These are phyloP conservation scores for Epichloe uncinata DNA, from an alignment of 2,329 filamentous ascomycete species.

Conservation along the genomic window DNA sequence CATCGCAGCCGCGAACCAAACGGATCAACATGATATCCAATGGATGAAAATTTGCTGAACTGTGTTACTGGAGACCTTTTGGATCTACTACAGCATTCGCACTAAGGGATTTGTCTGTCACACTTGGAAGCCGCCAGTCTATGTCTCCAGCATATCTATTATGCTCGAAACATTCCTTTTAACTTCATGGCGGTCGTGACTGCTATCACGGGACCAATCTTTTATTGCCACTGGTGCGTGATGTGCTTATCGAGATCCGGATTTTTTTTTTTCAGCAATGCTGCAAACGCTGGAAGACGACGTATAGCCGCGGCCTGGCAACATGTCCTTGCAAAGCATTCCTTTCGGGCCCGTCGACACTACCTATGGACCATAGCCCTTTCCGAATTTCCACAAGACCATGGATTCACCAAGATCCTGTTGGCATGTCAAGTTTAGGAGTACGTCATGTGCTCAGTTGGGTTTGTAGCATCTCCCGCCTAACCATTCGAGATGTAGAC, in stretches of 20 bases:
- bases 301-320: neutral
- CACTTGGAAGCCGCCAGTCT: too few relatives aligned
- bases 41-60: neutral
- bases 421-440: neutral
- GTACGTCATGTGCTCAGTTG: constrained; percentile 9
- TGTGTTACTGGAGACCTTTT: too few relatives aligned
- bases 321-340: neutral
- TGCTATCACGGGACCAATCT: neutral
- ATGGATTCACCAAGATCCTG: neutral
- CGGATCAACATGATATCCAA: neutral
- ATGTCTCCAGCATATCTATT: too few relatives aligned
- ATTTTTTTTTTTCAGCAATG: neutral
- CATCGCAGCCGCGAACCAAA: constrained; percentile 11
- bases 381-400: neutral
- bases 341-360: neutral
- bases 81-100: neutral
- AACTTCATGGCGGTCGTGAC: neutral
- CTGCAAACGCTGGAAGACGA: neutral
- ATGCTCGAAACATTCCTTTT: neutral
- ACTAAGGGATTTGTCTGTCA: too few relatives aligned
- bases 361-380: neutral
- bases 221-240: neutral
- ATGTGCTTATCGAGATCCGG: neutral
- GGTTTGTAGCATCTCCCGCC: constrained; percentile 14
- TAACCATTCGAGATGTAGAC: constrained; percentile 10